Evolutionary conservation across 2,329 filamentous ascomycete genomes (phyloP).

Genomic region (Lojkania enalia): DNA sequence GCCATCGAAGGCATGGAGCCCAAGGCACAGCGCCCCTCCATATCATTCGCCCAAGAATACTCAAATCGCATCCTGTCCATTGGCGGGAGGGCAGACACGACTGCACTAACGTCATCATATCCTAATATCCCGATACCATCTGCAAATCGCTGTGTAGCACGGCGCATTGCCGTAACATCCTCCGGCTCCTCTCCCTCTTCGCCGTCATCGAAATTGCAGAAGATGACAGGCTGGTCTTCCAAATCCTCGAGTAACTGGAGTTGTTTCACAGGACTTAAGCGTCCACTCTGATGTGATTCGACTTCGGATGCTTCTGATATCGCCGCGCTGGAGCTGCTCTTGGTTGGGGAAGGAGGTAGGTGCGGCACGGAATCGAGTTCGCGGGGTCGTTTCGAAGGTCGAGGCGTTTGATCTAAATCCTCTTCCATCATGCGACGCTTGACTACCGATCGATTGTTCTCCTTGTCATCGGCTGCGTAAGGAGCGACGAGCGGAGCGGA

Average conservation of each 20-base stretch:
- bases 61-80: conserved; percentile 19
- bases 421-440: too few species aligned
- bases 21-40: conserved; percentile 10
- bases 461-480: too few species aligned
- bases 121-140: conserved; percentile 14
- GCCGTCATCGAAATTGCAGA: conserved; percentile 18
- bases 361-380: too few species aligned
- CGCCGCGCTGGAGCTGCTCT: conserved; percentile 7
- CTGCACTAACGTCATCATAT: conserved; percentile 14
- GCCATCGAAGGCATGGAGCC: conserved; percentile 20
- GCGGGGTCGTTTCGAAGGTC: too few species aligned
- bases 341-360: conserved; percentile 6
- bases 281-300: conserved; percentile 19
- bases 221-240: conserved; percentile 17
- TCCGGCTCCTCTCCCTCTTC: conserved; percentile 13
- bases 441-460: too few species aligned
- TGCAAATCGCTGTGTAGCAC: conserved; percentile 16
- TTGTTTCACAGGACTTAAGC: conserved; percentile 15
- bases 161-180: conserved; percentile 21
- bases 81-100: conserved; percentile 9
- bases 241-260: conserved; percentile 18
- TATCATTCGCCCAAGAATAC: conserved; percentile 20
- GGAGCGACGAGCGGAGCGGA: too few species aligned
- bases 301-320: conserved; percentile 15
- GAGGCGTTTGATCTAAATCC: too few species aligned